A percentile compares a stretch with the other conserved stretches of the same genome.
Evolutionary conservation across 2,329 filamentous ascomycete genomes (phyloP).

Genomic region (Sporothrix curviconia): DNA sequence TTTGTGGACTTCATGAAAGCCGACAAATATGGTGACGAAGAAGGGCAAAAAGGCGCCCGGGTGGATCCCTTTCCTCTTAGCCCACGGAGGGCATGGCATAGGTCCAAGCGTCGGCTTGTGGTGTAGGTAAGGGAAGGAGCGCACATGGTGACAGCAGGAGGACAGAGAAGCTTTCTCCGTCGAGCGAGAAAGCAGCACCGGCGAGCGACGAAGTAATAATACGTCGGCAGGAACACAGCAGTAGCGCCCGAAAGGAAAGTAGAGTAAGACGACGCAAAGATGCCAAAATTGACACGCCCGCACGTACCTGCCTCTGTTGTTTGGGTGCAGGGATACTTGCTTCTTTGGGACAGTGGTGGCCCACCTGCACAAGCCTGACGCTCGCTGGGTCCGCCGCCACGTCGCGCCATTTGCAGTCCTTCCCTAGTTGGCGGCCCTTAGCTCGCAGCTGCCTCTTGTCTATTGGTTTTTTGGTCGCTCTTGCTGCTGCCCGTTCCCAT

Average conservation of each 20-base stretch:
- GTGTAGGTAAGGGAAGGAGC: not conserved
- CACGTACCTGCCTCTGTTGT: not conserved
- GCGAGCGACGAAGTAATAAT: not conserved
- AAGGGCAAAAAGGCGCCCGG: not conserved
- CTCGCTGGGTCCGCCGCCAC: conserved; percentile 1
- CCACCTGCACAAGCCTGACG: no score
- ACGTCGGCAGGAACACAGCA: no score
- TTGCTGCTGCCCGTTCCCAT: not conserved
- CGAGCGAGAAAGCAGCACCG: not conserved
- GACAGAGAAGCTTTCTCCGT: not conserved
- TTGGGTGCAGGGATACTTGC: not conserved
- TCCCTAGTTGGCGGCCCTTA: not conserved
- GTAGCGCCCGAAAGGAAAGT: not conserved
- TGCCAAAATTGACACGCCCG: no score
- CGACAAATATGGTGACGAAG: no score
- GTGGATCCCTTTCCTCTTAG: no score
- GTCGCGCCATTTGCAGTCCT: conserved; percentile 6
- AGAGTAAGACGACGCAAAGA: not conserved
- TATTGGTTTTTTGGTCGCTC: not conserved
- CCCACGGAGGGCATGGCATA: not conserved
- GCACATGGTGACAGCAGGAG: not conserved
- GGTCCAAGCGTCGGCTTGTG: not conserved
- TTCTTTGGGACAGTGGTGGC: no score
- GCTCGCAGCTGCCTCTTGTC: not conserved
- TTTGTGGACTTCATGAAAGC: no score